Percentiles rank a stretch among this genome's conserved stretches.
Evolutionary conservation across 768 basidiomycete genomes (phyloP).

Genomic region (Rhodocollybia butyracea): DNA sequence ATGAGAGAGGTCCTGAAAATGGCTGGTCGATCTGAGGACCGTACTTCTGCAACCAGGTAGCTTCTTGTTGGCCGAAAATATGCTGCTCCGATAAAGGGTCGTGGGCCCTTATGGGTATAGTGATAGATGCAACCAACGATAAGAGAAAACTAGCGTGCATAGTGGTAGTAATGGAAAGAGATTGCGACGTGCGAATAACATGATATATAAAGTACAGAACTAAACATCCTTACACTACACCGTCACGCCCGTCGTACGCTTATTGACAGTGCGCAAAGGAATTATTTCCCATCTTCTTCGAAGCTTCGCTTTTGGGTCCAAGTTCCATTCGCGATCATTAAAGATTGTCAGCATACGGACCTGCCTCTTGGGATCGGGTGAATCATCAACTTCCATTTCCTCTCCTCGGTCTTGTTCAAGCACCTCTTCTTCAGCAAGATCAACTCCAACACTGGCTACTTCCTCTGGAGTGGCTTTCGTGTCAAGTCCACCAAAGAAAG

Average conservation of each 20-base stretch:
- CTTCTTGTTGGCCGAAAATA: not conserved
- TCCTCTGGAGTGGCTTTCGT: conserved; percentile 58
- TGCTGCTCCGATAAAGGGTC: no score
- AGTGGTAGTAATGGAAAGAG: no score
- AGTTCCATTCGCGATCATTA: conserved; percentile 31
- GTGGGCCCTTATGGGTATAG: no score
- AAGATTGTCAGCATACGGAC: conserved; percentile 53
- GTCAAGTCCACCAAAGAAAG: conserved; percentile 39
- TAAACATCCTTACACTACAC: no score
- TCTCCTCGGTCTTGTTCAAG: conserved; percentile 76
- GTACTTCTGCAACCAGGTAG: conserved; percentile 68
- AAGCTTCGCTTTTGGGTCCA: conserved; percentile 26
- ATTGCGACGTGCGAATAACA: no score
- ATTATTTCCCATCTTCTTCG: conserved; percentile 48
- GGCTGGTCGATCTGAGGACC: conserved; percentile 69
- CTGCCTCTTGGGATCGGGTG: conserved; percentile 49
- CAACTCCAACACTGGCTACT: conserved; percentile 64
- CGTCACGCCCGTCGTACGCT: conserved; percentile 11
- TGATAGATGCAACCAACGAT: no score
- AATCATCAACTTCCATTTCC: conserved; percentile 78
- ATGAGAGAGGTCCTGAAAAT: conserved; percentile 79
- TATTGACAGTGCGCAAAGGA: conserved; percentile 32
- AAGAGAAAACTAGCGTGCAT: no score
- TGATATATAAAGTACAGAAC: no score
- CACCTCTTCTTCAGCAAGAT: conserved; percentile 74